These are phyloP conservation scores for Pyrenochaeta sp. DNA, from an alignment of 2,329 filamentous ascomycete genomes.

Conservation along the genomic window DNA sequence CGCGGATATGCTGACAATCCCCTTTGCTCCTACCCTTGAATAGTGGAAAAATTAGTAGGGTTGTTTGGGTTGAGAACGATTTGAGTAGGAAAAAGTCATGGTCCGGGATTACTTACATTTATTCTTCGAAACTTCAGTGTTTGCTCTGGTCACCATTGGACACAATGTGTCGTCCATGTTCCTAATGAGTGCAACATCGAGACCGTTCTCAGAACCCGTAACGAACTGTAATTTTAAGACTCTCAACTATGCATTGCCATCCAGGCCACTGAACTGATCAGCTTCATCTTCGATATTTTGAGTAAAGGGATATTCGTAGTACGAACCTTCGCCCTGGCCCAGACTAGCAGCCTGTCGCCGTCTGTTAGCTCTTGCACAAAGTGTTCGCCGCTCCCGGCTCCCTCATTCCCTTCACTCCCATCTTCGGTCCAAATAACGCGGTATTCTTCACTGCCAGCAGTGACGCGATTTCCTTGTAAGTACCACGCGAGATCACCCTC, in stretches of 20 bases:
- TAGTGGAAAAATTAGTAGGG: no score
- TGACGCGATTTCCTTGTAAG: constrained; percentile 43
- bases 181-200: no score
- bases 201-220: constrained; percentile 26
- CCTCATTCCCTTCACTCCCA: constrained; percentile 26
- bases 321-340: constrained; percentile 46
- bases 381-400: constrained; percentile 36
- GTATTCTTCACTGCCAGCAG: constrained; percentile 18
- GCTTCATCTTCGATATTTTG: neutral
- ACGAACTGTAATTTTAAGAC: constrained; percentile 27
- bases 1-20: no score
- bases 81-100: no score
- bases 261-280: constrained; percentile 35
- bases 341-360: constrained; percentile 40
- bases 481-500: constrained; percentile 41
- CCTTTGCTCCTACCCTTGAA: no score
- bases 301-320: neutral
- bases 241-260: constrained; percentile 38
- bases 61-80: no score
- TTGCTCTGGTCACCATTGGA: no score
- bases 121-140: no score
- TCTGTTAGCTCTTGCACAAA: constrained; percentile 35
- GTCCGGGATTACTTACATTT: no score
- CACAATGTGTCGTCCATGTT: no score
- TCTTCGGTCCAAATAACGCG: constrained; percentile 28